These are phyloP conservation scores for Acarospora socialis DNA, from an alignment of 2,329 filamentous ascomycete species.

Conservation along the genomic window DNA sequence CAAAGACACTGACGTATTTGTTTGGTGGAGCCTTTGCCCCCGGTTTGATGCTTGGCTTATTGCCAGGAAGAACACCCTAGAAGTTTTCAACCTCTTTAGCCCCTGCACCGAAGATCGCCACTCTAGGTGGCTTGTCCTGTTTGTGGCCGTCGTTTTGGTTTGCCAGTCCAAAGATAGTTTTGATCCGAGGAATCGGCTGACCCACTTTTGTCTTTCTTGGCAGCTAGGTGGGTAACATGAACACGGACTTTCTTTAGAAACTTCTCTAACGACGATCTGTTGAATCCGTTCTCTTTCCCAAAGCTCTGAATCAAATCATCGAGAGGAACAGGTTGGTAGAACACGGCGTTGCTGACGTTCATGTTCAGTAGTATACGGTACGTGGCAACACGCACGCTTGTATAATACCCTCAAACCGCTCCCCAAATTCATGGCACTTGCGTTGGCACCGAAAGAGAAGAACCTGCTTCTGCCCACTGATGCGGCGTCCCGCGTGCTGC, in stretches of 20 bases:
- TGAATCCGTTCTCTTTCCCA: not conserved
- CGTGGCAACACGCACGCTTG: slow-evolving; percentile 13
- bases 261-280: slow-evolving; percentile 8
- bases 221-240: slow-evolving; percentile 9
- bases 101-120: no score
- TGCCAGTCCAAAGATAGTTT: slow-evolving; percentile 10
- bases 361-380: slow-evolving; percentile 12
- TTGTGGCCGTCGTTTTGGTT: no score
- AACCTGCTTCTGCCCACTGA: slow-evolving; percentile 8
- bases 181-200: slow-evolving; percentile 4
- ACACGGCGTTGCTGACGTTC: slow-evolving; percentile 11
- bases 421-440: slow-evolving; percentile 2
- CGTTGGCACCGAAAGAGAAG: not conserved
- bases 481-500: slow-evolving; percentile 1
- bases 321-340: slow-evolving; percentile 8
- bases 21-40: no score
- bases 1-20: no score
- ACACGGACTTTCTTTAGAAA: slow-evolving; percentile 14
- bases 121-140: no score
- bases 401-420: slow-evolving; percentile 14
- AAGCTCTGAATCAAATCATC: slow-evolving; percentile 6
- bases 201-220: slow-evolving; percentile 5
- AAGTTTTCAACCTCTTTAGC: no score
- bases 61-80: no score
- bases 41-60: no score